Evolutionary conservation across 2,329 filamentous ascomycete genomes (phyloP), one percentile per base, ranked within the genome.

Genomic region (Monosporascus ibericus): DNA sequence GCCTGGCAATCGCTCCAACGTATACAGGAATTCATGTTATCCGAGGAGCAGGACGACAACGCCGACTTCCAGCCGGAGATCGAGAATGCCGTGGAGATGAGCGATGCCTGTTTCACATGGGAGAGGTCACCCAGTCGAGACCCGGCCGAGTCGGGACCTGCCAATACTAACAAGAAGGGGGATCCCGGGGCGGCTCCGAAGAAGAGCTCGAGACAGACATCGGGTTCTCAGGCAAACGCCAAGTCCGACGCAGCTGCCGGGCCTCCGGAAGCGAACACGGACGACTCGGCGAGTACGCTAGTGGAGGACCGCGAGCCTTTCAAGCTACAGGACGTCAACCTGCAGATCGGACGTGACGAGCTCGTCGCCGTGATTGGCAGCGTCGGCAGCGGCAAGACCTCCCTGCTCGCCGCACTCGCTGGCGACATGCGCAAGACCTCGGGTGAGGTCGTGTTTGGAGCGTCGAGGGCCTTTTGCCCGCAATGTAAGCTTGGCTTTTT

Each of bases 371-470:
- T 91, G n/a, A 96, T 95, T 63, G 90, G 90, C 30, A 81, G 82
- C n/a, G 91, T 95, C 1, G 90, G 90, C 1, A 90, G 87, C 56
- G 92, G 92, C 6, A 97, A 99, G 73, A 94, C 81, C 48, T 96
- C 92, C 0, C 73, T 99, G 1, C 81, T 99, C 3, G 88, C 90
- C 36, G 91, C 92, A 0, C 73, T 99, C 46, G 92, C 92, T 1
- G 92, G 94, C 24, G 92, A 97, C 58, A 97, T 97, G 92, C 84
- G 91, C 44, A 87, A 86, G 67, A 95, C 88, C 0, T 74, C 72
- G 3, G 91, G 91, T 11, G 79, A 86, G 38, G 80, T 95, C 6
- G 79, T 82, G 0, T 80, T 94, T 60, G 89, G 92, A 40, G 90
- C 90, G 0, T 86, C 84, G 3, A 79, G 92, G 56, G 90, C 92